Base-by-base conservation (phyloP, 192 early-diverging fungal species). In the Piromyces sp. region DNA sequence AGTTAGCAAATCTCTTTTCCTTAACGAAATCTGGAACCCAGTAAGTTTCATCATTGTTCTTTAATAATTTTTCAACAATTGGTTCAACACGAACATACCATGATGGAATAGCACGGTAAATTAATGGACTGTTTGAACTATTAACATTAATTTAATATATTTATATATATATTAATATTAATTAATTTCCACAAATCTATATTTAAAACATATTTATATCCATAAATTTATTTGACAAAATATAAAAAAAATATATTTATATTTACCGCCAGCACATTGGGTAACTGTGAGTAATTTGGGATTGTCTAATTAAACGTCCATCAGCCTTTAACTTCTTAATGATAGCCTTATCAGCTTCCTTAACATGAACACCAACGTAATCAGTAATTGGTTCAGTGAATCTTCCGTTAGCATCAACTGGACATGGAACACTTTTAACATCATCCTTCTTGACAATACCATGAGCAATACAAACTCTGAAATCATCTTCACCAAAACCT, bases 401-500 rank as follows among this genome's bases (percentile, higher is more conserved):
- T 37, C 84, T 83, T 79, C 98, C 98, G 68, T 88, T 87, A 79
- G 95, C 95, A 81, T 97, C 91, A 80, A 99, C 90, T 28, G 98
- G 98, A 85, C 92, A 96, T 16, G 96, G 96, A 36, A 97, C 84
- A 82, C 91, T 91, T 9, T 30, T 81, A 68, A 68, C 51, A 78
- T 94, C 94, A 86, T 95, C 97, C 11, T 89, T 89, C 16, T 91
- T 89, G 81, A 98, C 92, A 82, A 98, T 92, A 30, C 90, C 90
- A 83, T 95, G 80, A 31, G 86, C 90, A n/a, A 94, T 83, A 86
- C 94, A 96, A 36, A 98, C 93, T 81, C 98, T 95, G 89, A 94
- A 95, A 92, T 99, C 98, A 90, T 99, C 98, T 87, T 98, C 98
- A 87, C 98, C 98, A 90, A 96, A 99, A 29, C 92, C 97, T 17